Evolutionary conservation across 352 stramenopile genomes (phyloP).

Genomic region (Globisporangium polare): DNA sequence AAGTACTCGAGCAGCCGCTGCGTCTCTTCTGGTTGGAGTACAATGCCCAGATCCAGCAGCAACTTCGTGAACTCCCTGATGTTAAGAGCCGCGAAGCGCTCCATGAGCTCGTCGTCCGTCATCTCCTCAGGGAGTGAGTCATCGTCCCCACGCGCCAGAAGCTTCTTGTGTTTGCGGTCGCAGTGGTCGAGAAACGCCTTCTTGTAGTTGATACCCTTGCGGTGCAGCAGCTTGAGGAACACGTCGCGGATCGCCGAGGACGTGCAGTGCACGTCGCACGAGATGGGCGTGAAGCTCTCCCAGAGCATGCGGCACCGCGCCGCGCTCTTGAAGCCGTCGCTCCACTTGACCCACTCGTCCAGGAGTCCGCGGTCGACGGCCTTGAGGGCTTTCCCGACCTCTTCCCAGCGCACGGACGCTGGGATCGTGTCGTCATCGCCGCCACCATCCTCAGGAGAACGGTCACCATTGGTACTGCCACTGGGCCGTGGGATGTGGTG

Average conservation of each 20-base stretch:
- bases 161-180: slow-evolving; percentile 49
- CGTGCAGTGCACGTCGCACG: slow-evolving; percentile 87
- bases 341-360: slow-evolving; percentile 84
- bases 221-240: slow-evolving; percentile 89
- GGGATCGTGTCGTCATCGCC: slow-evolving; percentile 27
- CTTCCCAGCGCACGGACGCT: slow-evolving; percentile 53
- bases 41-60: slow-evolving; percentile 66
- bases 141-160: slow-evolving; percentile 44
- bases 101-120: slow-evolving; percentile 58
- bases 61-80: slow-evolving; percentile 52
- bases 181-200: slow-evolving; percentile 73
- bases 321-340: slow-evolving; percentile 46
- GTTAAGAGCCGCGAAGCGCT: slow-evolving; percentile 45
- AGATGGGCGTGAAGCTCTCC: slow-evolving; percentile 81
- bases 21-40: slow-evolving; percentile 76
- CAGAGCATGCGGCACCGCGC: slow-evolving; percentile 69
- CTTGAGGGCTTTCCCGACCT: slow-evolving; percentile 88
- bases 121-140: slow-evolving; percentile 60
- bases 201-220: slow-evolving; percentile 84
- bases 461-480: background rate
- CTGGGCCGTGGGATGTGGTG: slow-evolving; percentile 57
- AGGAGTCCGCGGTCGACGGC: slow-evolving; percentile 81
- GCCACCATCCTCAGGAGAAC: slow-evolving; percentile 8
- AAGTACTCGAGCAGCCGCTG: slow-evolving; percentile 87
- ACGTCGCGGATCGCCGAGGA: slow-evolving; percentile 85